Base-by-base conservation (phyloP, 257 asterid species). In the Fraxinus cuspidata region DNA sequence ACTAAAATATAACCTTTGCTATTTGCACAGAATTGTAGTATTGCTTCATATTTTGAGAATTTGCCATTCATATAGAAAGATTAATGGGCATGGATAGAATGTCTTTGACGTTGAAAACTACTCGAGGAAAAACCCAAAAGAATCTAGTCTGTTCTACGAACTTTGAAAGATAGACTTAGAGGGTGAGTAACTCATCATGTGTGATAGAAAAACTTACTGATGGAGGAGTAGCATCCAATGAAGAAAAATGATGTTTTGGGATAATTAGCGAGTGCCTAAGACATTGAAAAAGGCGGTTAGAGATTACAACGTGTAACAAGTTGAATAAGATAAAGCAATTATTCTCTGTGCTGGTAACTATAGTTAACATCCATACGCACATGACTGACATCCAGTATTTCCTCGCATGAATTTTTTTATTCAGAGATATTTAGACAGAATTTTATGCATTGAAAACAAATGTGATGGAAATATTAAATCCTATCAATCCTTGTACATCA, bases 231-330 rank as follows among this genome's bases (percentile, higher is more conserved):
- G 85, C 90, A 72, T 88, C 92, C 82, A 95, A 68, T 66, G 97
- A 90, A 78, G 94, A 87, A 85, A 86, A 93, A 87, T 95, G 99
- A 42, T 86, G 79, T 84, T 95, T 95, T 11, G 99, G 99, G 78
- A 95, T 93, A 78, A 95, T 88, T 73, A 95, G 94, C 1, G 92
- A 86, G 83, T 95, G 99, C 94, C 99, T 94, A 79, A 67, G 81
- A 80, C 76, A 68, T 21, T 69, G 78, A 29, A 72, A 69, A 63
- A 58, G 28, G 70, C 25, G 60, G 79, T 86, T 76, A 79, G 72
- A 29, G 38, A 34, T 68, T 64, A 76, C 25, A 9, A 16, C 71
- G 60, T 44, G 53, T 44, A 35, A 34, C 64, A 68, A 3, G 12
- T 32, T 53, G 74, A 35, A 12, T 15, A 66, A 66, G n/a, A 27